Evolutionary conservation across 345 rosid genomes (phyloP), one percentile per base, ranked within the genome.

Genomic region (Streptanthus diversifolius): DNA sequence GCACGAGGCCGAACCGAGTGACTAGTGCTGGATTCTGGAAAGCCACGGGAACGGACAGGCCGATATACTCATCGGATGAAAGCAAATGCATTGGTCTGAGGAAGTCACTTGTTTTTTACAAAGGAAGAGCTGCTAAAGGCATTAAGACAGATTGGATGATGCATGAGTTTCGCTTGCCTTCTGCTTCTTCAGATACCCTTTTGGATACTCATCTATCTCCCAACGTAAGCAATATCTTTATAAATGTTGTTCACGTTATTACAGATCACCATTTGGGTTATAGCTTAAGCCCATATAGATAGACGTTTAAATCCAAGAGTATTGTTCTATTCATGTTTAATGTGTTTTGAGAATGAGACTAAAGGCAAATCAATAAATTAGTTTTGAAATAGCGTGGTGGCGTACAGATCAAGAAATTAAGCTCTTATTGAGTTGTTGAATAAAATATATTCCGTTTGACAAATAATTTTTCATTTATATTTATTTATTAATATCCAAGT

Each of bases 61-160:
- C 95, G 5, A 90, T 88, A 19, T 88, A 90, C 72, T 87, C 95
- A 8, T 84, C 95, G 1, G 81, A 80, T 44, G 90, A 87, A 1
- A 79, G 35, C 82, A 84, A 86, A 69, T 88, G 91, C 77, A 88
- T 90, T n/a, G 97, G 97, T 0, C 72, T 90, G 79, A 90, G 87
- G 85, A 90, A 90, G 80, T 90, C 97, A 14, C 89, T 90, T 1
- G 95, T 90, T 47, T 90, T 86, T 79, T 88, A 90, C 82, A 87
- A 74, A 78, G 97, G 97, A 7, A 85, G 84, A 80, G 97, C 97
- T 10, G 89, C 91, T 33, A 90, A 82, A 81, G 97, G 97, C 11
- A 73, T 79, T 69, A 90, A 90, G 83, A 90, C 95, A 15, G 97
- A 90, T 66, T 90, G 95, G 97, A 90, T 90, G 97, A 90, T 90